These are phyloP conservation scores for Ophiocordyceps polyrhachis-furcata DNA, from an alignment of 2,329 filamentous ascomycete species.

Conservation along the genomic window DNA sequence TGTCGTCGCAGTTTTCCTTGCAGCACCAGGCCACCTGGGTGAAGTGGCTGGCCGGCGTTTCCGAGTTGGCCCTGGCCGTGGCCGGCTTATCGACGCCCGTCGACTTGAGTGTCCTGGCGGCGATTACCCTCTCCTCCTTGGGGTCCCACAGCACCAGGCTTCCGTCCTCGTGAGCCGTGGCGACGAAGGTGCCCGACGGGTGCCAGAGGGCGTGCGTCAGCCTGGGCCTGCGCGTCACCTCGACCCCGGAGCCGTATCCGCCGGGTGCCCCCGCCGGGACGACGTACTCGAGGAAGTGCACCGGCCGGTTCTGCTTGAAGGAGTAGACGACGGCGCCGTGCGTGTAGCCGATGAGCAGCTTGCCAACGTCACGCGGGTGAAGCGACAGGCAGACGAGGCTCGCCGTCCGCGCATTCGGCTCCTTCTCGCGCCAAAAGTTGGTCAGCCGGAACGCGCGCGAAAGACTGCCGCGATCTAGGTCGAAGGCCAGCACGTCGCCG, in stretches of 20 bases:
- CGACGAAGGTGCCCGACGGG: constrained; percentile 75
- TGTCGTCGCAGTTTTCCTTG: constrained; percentile 86
- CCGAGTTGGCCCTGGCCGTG: constrained; percentile 27
- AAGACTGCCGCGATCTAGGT: constrained; percentile 64
- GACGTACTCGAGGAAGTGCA: constrained; percentile 68
- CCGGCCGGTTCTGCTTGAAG: constrained; percentile 73
- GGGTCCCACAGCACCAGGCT: constrained; percentile 90
- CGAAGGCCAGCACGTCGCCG: constrained; percentile 81
- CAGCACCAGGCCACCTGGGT: constrained; percentile 79
- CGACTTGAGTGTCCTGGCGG: constrained; percentile 64
- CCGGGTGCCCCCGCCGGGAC: constrained; percentile 69
- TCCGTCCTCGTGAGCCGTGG: constrained; percentile 77
- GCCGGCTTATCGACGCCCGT: constrained; percentile 53
- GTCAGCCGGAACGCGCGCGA: constrained; percentile 58
- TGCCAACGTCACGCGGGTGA: constrained; percentile 83
- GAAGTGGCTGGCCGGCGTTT: constrained; percentile 52
- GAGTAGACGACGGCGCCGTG: constrained; percentile 81
- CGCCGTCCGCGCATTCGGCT: constrained; percentile 41
- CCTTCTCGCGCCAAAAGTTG: constrained; percentile 66
- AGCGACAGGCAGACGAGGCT: constrained; percentile 62
- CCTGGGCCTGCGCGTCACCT: constrained; percentile 47
- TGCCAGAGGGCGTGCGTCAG: constrained; percentile 84
- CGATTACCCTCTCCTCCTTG: constrained; percentile 68
- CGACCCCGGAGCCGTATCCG: constrained; percentile 47
- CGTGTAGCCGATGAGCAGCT: constrained; percentile 76